Base-by-base conservation (phyloP, 345 rosid species). In the Gossypium ekmanianum region DNA sequence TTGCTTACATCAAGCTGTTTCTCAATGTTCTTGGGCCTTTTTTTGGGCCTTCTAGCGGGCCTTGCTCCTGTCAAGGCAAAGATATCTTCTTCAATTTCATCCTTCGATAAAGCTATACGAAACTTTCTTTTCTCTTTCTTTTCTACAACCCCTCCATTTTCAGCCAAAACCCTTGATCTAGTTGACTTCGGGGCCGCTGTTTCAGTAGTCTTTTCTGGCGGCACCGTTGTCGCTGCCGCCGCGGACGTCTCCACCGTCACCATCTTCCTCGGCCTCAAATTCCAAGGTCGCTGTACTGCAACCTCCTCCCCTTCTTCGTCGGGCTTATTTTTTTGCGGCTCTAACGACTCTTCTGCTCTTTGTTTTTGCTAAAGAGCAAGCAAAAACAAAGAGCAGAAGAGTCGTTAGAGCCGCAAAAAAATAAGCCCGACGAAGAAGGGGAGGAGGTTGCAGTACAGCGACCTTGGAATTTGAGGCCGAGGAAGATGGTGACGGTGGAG, bases 11-110 rank as follows among this genome's bases (percentile, higher is more conserved):
- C 97, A 62, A 95, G 85, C 73, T 84, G 84, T 69, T 89, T 95
- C 86, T 95, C 97, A 62, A 85, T 81, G 9, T 84, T 86, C 85
- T 88, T 93, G 6, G 94, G 84, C 34, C 98, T 84, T 80, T 89
- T 95, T 67, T 77, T 77, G 22, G 98, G 99, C 68, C 98, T 80
- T 45, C 99, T 83, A 4, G 93, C 75, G 13, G 98, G 92, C 51
- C 94, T 88, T 14, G 87, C 88, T 65, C 97, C 99, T 20, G 97
- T 91, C 92, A 93, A 84, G 77, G 88, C 76, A 75, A 90, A 95
- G 66, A 95, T 65, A 73, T 95, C 99, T 75, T 95, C 99, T 75
- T 95, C 99, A 71, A 95, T 90, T 84, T 95, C 98, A 3, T 95
- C 99, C 68, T 85, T 78, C 6, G 97, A 88, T 27, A 92, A 78